Base-by-base conservation (phyloP, 1,139 yeast species). In the Yamadazyma kanchanaburiensis region DNA sequence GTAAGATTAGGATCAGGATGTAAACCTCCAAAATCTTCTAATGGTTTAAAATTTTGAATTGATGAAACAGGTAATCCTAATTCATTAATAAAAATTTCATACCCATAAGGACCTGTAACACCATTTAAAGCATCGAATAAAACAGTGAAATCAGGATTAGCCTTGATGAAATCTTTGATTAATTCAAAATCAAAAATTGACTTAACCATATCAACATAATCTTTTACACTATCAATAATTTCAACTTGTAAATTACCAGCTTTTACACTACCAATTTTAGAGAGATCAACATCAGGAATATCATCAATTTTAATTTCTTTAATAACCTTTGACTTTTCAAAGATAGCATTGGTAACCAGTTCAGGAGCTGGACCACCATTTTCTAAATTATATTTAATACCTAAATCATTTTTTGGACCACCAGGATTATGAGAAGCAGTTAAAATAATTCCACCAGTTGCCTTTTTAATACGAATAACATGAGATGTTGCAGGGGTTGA, bases 341-440 rank as follows among this genome's bases (percentile, higher is more conserved):
- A 91, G 51, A 91, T 91, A 58, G 79, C 76, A 63, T 94, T 74
- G 16, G 98, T 91, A 39, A 91, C 94, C 12, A 83, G 66, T 58
- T 91, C 98, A 4, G 98, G 98, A n/a, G 98, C 98, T 23, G 98
- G 98, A 2, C 96, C 98, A 42, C 98, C 98, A 52, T 91, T 89
- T 40, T 86, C 77, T 59, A 94, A 70, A 60, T 91, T 91, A 69
- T 91, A 91, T 67, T 91, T 91, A 67, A 91, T 91, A 36, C 98
- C 98, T 58, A 89, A 75, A 55, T 91, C 98, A 41, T 86, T 79
- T 21, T 72, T 63, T 37, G 96, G 96, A 5, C 97, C 97, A 55
- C 98, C 98, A n/a, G 98, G 98, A 60, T 91, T 91, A 61, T 91
- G 98, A 21, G 95, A 84, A 4, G 98, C 98, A 13, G 98, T 91